These are phyloP conservation scores for Ilyonectria sp. DNA, from an alignment of 2,329 filamentous ascomycete species.

Conservation along the genomic window DNA sequence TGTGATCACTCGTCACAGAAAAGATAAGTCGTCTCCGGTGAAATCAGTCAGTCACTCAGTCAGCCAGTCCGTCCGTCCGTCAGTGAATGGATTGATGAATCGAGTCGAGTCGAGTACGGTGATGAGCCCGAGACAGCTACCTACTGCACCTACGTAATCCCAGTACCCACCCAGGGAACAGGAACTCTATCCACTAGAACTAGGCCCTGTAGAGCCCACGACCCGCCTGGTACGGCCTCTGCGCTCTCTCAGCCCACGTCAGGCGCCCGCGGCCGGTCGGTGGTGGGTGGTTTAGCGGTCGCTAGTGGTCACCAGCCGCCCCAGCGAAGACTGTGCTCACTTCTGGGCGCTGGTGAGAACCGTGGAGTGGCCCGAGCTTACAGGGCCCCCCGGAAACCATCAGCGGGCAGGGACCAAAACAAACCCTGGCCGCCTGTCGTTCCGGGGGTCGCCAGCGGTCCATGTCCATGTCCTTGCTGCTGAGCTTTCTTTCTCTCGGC, in stretches of 20 bases:
- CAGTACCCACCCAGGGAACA: not conserved
- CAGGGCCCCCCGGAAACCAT: conserved; percentile 40
- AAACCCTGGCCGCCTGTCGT: conserved; percentile 34
- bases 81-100: not conserved
- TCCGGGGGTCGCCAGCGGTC: conserved; percentile 6
- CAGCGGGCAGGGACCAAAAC: conserved; percentile 38
- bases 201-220: not conserved
- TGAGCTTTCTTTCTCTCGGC: conserved; percentile 10
- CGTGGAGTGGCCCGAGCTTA: conserved; percentile 32
- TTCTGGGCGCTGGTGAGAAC: conserved; percentile 12
- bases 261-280: conserved; percentile 13
- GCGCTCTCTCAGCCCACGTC: conserved; percentile 18
- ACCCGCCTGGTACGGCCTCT: not conserved
- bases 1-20: not conserved
- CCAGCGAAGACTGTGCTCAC: conserved; percentile 1
- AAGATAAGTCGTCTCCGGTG: not conserved
- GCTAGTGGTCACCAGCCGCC: conserved; percentile 11
- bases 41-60: not conserved
- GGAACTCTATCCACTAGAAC: conserved; percentile 11
- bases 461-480: conserved; percentile 9
- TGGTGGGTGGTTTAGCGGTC: conserved; percentile 11
- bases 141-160: not conserved
- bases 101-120: too few relatives aligned
- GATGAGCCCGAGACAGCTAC: not conserved
- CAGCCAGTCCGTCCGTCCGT: too few relatives aligned